These are phyloP conservation scores for Magnusiomyces paraingens DNA, from an alignment of 1,139 yeast species.

Conservation along the genomic window DNA sequence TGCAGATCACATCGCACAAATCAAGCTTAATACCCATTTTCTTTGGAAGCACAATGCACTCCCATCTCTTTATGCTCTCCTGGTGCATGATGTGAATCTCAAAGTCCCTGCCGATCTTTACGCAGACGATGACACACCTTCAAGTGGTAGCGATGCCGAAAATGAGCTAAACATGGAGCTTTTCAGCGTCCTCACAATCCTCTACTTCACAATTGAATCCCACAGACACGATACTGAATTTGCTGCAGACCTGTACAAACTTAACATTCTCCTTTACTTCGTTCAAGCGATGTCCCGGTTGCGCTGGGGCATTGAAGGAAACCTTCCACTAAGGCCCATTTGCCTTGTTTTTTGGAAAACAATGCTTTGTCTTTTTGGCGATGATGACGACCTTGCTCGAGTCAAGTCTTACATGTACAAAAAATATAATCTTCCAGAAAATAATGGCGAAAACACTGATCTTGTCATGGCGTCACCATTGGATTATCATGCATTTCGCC, in stretches of 20 bases:
- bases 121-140: constrained; percentile 4
- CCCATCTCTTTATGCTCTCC: constrained; percentile 19
- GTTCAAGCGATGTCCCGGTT: constrained; percentile 55
- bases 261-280: constrained; percentile 41
- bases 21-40: constrained; percentile 29
- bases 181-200: constrained; percentile 44
- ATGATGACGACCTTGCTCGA: constrained; percentile 35
- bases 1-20: constrained; percentile 37
- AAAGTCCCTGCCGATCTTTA: constrained; percentile 20
- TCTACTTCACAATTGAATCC: constrained; percentile 44
- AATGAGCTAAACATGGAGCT: constrained; percentile 28
- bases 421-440: constrained; percentile 40
- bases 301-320: constrained; percentile 45
- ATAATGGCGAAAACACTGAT: constrained; percentile 11
- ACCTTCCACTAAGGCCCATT: constrained; percentile 40
- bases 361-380: constrained; percentile 63
- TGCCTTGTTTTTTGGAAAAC: constrained; percentile 53
- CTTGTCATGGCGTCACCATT: constrained; percentile 58
- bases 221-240: constrained; percentile 27
- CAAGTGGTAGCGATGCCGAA: background rate
- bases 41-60: constrained; percentile 23
- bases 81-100: constrained; percentile 17
- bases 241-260: constrained; percentile 27
- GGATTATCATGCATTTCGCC: constrained; percentile 72
- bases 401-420: constrained; percentile 47